Evolutionary conservation across 768 basidiomycete species (phyloP).

Genomic region (Panellus pusillus): DNA sequence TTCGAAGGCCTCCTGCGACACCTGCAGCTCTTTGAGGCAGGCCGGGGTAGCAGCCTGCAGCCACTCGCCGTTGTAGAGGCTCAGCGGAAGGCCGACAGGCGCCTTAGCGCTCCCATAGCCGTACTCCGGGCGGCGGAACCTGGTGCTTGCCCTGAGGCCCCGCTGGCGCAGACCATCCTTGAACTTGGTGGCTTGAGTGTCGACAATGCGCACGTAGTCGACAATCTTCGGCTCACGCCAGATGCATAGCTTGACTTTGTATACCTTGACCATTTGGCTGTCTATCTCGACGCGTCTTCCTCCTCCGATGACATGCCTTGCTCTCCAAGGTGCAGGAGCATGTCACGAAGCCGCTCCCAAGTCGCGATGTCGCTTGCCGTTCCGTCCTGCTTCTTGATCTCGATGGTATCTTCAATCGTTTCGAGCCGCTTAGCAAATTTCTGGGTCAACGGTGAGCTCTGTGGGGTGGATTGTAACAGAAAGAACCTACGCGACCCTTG

Average conservation of each 20-base stretch:
- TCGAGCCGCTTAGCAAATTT: background rate
- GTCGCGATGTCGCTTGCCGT: background rate
- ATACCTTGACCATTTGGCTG: background rate
- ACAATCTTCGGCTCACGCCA: slow-evolving; percentile 1
- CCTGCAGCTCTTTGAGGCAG: slow-evolving; percentile 12
- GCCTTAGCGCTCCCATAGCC: slow-evolving; percentile 4
- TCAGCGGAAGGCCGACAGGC: slow-evolving; percentile 14
- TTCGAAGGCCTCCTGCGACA: slow-evolving; percentile 16
- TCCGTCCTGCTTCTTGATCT: background rate
- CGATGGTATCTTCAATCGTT: background rate
- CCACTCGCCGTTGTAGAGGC: slow-evolving; percentile 18
- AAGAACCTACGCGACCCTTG: background rate
- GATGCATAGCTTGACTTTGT: background rate
- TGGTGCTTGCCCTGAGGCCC: background rate
- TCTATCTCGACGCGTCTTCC: background rate
- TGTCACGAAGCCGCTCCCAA: background rate
- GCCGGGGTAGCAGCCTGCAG: slow-evolving; percentile 4
- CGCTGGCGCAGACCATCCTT: background rate
- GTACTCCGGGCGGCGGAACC: background rate
- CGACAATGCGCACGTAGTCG: background rate
- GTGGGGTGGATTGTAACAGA: background rate
- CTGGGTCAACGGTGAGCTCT: background rate
- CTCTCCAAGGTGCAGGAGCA: background rate
- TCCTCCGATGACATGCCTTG: slow-evolving; percentile 7
- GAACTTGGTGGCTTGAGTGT: background rate